phyloP scores from a whole-genome alignment of 257 asterid genomes.

The Petunia axillaris region DNA sequence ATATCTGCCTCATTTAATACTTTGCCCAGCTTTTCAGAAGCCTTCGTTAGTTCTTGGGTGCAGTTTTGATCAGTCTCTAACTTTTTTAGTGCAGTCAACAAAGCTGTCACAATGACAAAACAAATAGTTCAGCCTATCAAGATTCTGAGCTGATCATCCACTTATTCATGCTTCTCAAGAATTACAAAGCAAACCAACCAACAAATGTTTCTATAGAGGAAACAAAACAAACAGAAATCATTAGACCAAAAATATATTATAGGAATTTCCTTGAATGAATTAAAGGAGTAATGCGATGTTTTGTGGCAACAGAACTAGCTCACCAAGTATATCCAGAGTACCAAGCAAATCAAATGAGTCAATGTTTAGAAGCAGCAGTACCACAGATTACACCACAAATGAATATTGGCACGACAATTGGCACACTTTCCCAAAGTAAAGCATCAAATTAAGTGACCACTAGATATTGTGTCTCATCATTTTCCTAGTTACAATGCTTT shows the following conservation, averaged over 20 bases:
- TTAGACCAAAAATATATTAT: background rate
- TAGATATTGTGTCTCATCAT: too few species aligned
- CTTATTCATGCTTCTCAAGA: background rate
- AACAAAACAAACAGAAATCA: background rate
- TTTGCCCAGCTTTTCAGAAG: slow-evolving; percentile 71
- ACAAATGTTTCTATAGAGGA: background rate
- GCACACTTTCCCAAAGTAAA: background rate
- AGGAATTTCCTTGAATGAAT: background rate
- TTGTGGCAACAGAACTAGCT: background rate
- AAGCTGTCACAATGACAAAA: slow-evolving; percentile 49
- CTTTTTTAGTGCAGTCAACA: slow-evolving; percentile 61
- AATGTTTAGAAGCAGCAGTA: background rate
- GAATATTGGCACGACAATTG: background rate
- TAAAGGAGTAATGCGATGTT: background rate
- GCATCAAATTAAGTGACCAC: background rate
- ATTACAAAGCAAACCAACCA: slow-evolving; percentile 15
- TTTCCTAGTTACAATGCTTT: background rate
- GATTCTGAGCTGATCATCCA: background rate
- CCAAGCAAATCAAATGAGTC: background rate
- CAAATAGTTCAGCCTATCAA: slow-evolving; percentile 21
- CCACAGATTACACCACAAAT: background rate
- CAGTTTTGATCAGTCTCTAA: slow-evolving; percentile 44
- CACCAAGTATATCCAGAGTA: background rate
- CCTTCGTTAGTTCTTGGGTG: slow-evolving; percentile 65
- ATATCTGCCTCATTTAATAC: slow-evolving; percentile 74